A percentile compares a stretch with the other conserved stretches of the same genome.
Evolutionary conservation across 345 rosid genomes (phyloP).

Genomic region (Cardamine chenopodiifolia): DNA sequence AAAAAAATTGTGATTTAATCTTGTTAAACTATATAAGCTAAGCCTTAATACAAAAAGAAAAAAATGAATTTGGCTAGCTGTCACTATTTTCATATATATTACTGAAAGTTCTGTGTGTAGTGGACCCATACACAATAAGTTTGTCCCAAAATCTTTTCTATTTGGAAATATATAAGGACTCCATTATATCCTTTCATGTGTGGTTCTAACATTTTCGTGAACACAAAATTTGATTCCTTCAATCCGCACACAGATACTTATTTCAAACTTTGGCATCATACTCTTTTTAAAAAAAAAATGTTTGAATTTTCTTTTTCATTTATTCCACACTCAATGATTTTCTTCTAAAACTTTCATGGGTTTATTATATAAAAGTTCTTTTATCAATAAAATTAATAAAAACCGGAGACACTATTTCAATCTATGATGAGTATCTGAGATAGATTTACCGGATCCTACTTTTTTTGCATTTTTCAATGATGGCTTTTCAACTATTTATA

Average conservation of each 20-base stretch:
- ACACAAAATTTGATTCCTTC: not conserved
- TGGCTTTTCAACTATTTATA: not conserved
- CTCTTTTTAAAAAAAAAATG: not conserved
- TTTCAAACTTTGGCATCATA: not conserved
- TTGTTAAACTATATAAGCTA: too few species aligned
- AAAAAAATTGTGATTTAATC: too few species aligned
- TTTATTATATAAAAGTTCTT: not conserved
- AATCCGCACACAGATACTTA: not conserved
- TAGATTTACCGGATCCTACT: not conserved
- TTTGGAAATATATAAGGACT: not conserved
- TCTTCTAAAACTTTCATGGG: not conserved
- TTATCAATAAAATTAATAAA: not conserved
- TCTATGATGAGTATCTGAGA: not conserved
- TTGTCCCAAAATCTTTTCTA: not conserved
- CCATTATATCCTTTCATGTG: not conserved
- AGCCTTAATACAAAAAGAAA: too few species aligned
- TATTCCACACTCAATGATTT: not conserved
- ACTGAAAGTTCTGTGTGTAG: not conserved
- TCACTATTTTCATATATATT: not conserved
- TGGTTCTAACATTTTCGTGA: slow-evolving; percentile 12
- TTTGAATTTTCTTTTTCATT: too few species aligned
- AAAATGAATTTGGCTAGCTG: not conserved
- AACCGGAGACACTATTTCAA: not conserved
- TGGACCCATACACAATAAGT: slow-evolving; percentile 9
- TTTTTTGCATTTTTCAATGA: not conserved